phyloP scores from a whole-genome alignment of 768 basidiomycete species.

The Russula sp. region DNA sequence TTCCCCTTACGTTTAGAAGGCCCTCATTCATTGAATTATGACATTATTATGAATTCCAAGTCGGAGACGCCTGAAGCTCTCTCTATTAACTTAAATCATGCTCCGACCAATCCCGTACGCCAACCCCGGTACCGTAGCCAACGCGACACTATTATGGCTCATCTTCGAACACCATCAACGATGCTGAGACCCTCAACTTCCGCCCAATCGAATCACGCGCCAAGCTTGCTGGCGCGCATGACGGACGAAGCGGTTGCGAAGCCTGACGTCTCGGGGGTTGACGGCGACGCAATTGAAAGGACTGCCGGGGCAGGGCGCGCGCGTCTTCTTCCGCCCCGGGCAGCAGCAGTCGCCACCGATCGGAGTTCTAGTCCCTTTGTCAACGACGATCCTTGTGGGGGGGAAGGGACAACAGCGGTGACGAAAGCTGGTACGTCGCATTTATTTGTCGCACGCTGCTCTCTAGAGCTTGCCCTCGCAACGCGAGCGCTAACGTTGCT shows the following conservation, averaged over 20 bases:
- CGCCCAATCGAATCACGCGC: not conserved
- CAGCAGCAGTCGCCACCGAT: not conserved
- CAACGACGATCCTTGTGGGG: slow-evolving; percentile 6
- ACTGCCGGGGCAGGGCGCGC: not conserved
- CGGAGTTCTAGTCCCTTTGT: not conserved
- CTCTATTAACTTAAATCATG: not conserved
- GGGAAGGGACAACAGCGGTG: not conserved
- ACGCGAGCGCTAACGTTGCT: slow-evolving; percentile 7
- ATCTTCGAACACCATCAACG: slow-evolving; percentile 29
- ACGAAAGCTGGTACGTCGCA: slow-evolving; percentile 1
- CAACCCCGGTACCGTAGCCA: slow-evolving; percentile 37
- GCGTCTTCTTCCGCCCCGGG: not conserved
- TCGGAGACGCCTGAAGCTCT: not conserved
- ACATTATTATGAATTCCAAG: not conserved
- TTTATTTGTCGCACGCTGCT: slow-evolving; percentile 22
- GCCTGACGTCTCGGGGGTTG: not conserved
- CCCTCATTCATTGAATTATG: not conserved
- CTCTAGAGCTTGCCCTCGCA: slow-evolving; percentile 16
- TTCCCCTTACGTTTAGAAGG: not conserved
- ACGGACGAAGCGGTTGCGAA: not conserved
- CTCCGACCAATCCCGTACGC: slow-evolving; percentile 11
- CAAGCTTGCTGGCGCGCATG: not conserved
- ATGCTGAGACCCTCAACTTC: slow-evolving; percentile 1
- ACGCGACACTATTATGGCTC: slow-evolving; percentile 41
- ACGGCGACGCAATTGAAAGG: not conserved